A percentile compares a stretch with the other conserved stretches of the same genome.
phyloP scores from a whole-genome alignment of 2,329 filamentous ascomycete genomes.

The Myriosclerotinia scirpicola region DNA sequence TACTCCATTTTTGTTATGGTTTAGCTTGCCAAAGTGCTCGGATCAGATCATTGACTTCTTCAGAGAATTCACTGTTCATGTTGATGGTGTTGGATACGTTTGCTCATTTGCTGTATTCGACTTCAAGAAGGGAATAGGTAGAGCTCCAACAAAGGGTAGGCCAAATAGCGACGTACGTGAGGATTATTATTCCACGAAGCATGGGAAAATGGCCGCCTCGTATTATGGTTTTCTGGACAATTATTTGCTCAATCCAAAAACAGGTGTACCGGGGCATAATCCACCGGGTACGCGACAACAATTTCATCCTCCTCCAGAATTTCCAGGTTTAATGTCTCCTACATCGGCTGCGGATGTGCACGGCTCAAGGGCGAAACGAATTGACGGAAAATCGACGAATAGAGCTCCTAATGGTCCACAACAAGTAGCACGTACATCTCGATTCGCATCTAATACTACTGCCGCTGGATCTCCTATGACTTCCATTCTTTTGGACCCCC shows the following conservation, averaged over 20 bases:
- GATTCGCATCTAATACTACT: conserved; percentile 44
- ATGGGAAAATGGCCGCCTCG: conserved; percentile 97
- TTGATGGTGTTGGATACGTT: conserved; percentile 92
- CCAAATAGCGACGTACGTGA: conserved; percentile 64
- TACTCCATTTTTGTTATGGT: conserved; percentile 84
- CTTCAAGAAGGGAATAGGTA: conserved; percentile 78
- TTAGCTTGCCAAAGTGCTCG: conserved; percentile 81
- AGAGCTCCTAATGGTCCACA: conserved; percentile 41
- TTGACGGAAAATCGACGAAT: conserved; percentile 47
- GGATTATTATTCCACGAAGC: conserved; percentile 92
- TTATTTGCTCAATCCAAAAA: conserved; percentile 75
- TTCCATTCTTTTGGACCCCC: conserved; percentile 72
- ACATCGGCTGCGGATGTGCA: conserved; percentile 58
- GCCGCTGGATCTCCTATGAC: conserved; percentile 56
- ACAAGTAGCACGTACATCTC: conserved; percentile 45
- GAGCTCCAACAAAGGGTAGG: conserved; percentile 44
- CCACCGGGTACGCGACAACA: conserved; percentile 55
- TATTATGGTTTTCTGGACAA: conserved; percentile 95
- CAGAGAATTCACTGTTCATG: conserved; percentile 94
- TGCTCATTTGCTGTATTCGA: conserved; percentile 98
- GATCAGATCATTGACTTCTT: conserved; percentile 98
- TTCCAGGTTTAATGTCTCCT: conserved; percentile 69
- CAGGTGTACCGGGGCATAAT: conserved; percentile 61
- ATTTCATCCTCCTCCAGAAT: conserved; percentile 74
- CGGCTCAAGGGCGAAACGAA: conserved; percentile 49